Base-by-base conservation (phyloP, 805 yeast species). In the Candida vaughaniae region DNA sequence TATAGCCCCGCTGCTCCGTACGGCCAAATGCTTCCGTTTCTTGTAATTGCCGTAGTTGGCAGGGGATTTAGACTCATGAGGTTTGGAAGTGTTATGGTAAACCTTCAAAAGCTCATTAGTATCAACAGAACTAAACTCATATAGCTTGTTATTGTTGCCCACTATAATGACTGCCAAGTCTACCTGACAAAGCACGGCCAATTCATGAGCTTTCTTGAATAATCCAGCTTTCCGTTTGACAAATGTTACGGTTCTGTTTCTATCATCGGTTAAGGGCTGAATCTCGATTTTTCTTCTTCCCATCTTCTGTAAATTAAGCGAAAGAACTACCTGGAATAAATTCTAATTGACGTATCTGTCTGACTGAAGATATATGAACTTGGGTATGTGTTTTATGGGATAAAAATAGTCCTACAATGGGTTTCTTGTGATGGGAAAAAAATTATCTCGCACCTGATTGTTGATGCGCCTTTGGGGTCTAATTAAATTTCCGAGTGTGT, bases 261-360 rank as follows among this genome's bases (percentile, higher is more conserved):
- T 72, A 59, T 91, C 97, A 51, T 91, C 96, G 9, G 80, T 69
- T 41, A 91, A 80, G 25, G 98, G 98, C 62, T 86, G 80, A 51
- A 91, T 91, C 45, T 85, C 93, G 47, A 91, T 91, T 62, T 91
- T 93, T 67, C 97, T 84, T 72, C 99, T 83, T 36, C 99, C 99
- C 99, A 91, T 93, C 16, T 8, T 10, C 12, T n/a, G n/a, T n/a
- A 10, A 25, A n/a, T 25, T 8, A 6, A 25, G n/a, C 12, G 12
- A 25, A 25, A 6, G 12, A n/a, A n/a, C n/a, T n/a, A n/a, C n/a
- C n/a, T n/a, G n/a, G n/a, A n/a, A n/a, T n/a, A n/a, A n/a, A n/a
- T n/a, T n/a, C n/a, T n/a, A n/a, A n/a, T n/a, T n/a, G n/a, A n/a
- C n/a, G n/a, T n/a, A n/a, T n/a, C n/a, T n/a, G n/a, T n/a, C n/a